Evolutionary conservation across 108 stramenopile genomes (phyloP).

Genomic region (Cyclotella sp.): DNA sequence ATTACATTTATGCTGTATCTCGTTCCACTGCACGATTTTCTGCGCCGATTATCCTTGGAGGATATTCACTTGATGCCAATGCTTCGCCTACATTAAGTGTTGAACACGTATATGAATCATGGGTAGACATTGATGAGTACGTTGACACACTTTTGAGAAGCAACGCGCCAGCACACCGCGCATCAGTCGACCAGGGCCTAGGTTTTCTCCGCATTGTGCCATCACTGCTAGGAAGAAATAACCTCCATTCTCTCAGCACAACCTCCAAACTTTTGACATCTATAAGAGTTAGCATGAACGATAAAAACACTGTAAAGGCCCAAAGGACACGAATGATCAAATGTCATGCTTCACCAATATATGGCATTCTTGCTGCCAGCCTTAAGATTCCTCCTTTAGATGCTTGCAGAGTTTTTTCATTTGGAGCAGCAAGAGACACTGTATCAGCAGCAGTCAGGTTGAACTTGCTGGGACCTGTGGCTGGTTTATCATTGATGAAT

Average conservation of each 20-base stretch:
- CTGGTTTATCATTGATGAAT: constrained; percentile 60
- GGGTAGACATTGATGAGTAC: constrained; percentile 57
- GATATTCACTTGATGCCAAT: constrained; percentile 51
- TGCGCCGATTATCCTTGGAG: constrained; percentile 64
- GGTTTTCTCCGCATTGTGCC: constrained; percentile 70
- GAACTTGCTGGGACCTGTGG: constrained; percentile 79
- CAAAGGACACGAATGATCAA: constrained; percentile 10
- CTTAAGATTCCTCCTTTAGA: constrained; percentile 51
- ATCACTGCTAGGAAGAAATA: constrained; percentile 43
- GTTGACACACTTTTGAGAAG: constrained; percentile 57
- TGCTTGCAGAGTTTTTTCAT: constrained; percentile 67
- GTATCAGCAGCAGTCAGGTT: constrained; percentile 85
- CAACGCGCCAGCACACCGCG: constrained; percentile 74
- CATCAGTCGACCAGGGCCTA: constrained; percentile 82
- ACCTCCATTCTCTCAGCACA: constrained; percentile 12
- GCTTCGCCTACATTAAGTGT: constrained; percentile 7
- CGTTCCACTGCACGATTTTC: constrained; percentile 66
- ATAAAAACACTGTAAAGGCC: background rate
- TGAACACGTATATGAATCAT: constrained; percentile 30
- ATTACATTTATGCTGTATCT: constrained; percentile 67
- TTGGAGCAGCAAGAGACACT: constrained; percentile 78
- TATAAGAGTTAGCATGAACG: background rate
- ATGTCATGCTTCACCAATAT: constrained; percentile 66
- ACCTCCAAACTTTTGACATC: constrained; percentile 5
- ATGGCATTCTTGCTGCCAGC: constrained; percentile 59